Evolutionary conservation across 306 rosid genomes (phyloP).

Genomic region (Cucumis melo): DNA sequence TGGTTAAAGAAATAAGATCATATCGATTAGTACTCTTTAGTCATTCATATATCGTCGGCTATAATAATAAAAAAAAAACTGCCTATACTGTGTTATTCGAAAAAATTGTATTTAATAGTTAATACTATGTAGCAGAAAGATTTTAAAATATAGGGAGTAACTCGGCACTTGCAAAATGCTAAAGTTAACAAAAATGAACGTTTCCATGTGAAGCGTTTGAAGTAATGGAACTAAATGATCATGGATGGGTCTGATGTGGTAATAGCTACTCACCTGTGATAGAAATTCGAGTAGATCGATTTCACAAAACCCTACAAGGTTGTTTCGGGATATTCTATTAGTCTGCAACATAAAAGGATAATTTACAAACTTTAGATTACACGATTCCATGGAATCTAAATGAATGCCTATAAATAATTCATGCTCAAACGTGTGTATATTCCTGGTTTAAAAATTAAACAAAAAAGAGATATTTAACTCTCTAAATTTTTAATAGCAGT

Average conservation of each 20-base stretch:
- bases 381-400: neutral
- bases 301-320: conserved; percentile 80
- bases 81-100: neutral
- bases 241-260: neutral
- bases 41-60: neutral
- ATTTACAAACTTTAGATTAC: neutral
- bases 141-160: neutral
- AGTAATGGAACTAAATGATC: neutral
- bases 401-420: neutral
- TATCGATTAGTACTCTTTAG: too few species aligned
- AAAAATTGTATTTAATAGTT: neutral
- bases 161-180: neutral
- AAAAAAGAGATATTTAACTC: neutral
- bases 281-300: conserved; percentile 79
- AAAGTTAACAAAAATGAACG: neutral
- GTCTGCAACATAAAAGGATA: conserved; percentile 43
- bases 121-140: neutral
- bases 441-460: neutral
- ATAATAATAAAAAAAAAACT: neutral
- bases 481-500: neutral
- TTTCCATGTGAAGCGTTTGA: neutral
- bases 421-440: neutral
- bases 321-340: conserved; percentile 63
- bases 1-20: too few species aligned
- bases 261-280: conserved; percentile 39